Percentiles rank a stretch among this genome's conserved stretches.
Evolutionary conservation across 805 yeast species (phyloP).

Genomic region (Kregervanrija pseudodelftensis): DNA sequence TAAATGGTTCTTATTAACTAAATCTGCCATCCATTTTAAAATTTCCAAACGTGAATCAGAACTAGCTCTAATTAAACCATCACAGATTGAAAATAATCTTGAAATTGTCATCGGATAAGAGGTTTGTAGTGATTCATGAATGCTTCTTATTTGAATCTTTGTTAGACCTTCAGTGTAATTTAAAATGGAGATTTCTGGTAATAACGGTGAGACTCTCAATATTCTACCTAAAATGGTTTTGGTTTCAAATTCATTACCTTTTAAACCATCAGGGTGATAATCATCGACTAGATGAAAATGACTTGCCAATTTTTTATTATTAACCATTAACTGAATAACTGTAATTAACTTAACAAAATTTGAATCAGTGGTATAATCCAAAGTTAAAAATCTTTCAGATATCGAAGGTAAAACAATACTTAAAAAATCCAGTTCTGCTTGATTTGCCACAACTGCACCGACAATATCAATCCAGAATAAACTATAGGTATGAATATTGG

Average conservation of each 20-base stretch:
- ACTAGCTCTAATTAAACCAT: constrained; percentile 71
- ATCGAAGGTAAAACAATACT: constrained; percentile 43
- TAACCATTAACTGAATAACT: constrained; percentile 49
- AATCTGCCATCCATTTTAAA: constrained; percentile 60
- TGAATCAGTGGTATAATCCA: constrained; percentile 41
- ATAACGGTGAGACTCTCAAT: constrained; percentile 67
- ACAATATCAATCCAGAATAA: constrained; percentile 49
- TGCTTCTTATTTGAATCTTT: constrained; percentile 38
- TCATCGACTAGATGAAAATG: constrained; percentile 49
- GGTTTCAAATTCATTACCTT: constrained; percentile 50
- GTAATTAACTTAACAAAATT: constrained; percentile 47
- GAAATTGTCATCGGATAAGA: constrained; percentile 56
- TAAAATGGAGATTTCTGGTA: constrained; percentile 38
- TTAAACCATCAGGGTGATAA: constrained; percentile 40
- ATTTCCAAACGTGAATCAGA: constrained; percentile 54
- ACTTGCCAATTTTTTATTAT: constrained; percentile 55
- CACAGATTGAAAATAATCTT: constrained; percentile 60
- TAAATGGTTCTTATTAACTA: constrained; percentile 77
- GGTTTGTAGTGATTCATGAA: constrained; percentile 53
- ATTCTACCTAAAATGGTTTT: constrained; percentile 72
- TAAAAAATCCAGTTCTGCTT: constrained; percentile 51
- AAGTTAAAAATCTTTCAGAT: constrained; percentile 28
- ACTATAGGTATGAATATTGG: constrained; percentile 26
- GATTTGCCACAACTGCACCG: constrained; percentile 58
- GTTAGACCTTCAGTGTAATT: constrained; percentile 35